Evolutionary conservation across 2,329 filamentous ascomycete species (phyloP).

Genomic region (Talaromyces pinophilus): DNA sequence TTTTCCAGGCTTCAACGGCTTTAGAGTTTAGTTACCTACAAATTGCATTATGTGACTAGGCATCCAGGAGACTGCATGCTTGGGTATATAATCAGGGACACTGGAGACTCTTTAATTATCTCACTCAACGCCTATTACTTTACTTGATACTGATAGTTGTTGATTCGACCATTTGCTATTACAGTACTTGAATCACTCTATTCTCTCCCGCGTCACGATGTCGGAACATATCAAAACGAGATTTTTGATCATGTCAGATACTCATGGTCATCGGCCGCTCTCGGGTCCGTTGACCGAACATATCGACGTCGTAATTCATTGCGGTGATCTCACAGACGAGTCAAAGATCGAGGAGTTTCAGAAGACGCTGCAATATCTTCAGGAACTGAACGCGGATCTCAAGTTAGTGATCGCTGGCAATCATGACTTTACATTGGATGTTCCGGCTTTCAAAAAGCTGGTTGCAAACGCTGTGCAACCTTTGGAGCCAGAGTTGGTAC

Average conservation of each 20-base stretch:
- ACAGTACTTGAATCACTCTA: neutral
- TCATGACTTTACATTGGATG: slow-evolving; percentile 53
- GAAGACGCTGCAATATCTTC: slow-evolving; percentile 47
- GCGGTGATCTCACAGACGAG: slow-evolving; percentile 54
- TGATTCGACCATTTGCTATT: neutral
- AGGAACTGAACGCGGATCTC: slow-evolving; percentile 49
- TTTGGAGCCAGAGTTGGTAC: slow-evolving; percentile 33
- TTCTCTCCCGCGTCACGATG: neutral
- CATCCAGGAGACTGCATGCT: neutral
- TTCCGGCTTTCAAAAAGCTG: slow-evolving; percentile 39
- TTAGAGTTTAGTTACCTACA: neutral
- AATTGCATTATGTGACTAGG: neutral
- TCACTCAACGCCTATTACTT: neutral
- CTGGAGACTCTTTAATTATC: neutral
- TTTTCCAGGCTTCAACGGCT: neutral
- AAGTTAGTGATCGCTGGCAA: slow-evolving; percentile 60
- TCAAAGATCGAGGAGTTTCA: slow-evolving; percentile 47
- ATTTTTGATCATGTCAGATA: slow-evolving; percentile 52
- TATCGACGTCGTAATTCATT: slow-evolving; percentile 56
- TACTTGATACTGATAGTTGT: neutral
- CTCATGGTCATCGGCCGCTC: slow-evolving; percentile 39
- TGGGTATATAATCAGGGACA: neutral
- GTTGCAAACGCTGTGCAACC: slow-evolving; percentile 31
- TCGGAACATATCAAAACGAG: slow-evolving; percentile 38
- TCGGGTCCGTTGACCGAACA: slow-evolving; percentile 31